Conservation (phyloP, 352 stramenopile species). For the Pythium dissotocum region DNA sequence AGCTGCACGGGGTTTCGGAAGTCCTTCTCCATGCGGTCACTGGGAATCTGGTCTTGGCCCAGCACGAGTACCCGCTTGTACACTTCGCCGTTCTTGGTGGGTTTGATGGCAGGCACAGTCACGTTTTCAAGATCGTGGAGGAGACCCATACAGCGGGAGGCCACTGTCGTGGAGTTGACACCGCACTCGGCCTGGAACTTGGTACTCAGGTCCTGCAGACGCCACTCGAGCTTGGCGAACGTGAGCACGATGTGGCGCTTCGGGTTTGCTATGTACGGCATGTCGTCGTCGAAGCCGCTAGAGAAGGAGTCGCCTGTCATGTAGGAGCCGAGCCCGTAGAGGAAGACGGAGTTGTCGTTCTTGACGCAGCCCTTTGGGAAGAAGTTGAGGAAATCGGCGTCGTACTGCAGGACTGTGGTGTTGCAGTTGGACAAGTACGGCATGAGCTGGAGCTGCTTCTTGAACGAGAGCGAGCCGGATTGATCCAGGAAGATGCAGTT, state of each 20-base stretch:
- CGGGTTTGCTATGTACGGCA: slow-evolving; percentile 3
- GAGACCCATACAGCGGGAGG: slow-evolving; percentile 10
- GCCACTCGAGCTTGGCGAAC: slow-evolving; percentile 13
- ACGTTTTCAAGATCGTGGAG: slow-evolving; percentile 7
- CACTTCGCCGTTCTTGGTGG: neutral
- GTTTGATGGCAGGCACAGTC: neutral
- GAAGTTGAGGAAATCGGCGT: slow-evolving; percentile 8
- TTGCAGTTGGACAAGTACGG: slow-evolving; percentile 21
- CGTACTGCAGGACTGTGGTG: slow-evolving; percentile 13
- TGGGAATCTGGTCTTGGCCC: slow-evolving; percentile 1
- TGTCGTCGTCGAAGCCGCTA: neutral
- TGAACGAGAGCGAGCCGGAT: neutral
- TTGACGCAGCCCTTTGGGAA: slow-evolving; percentile 12
- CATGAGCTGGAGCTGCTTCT: slow-evolving; percentile 17
- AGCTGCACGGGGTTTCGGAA: slow-evolving; percentile 9
- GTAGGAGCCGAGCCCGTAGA: slow-evolving; percentile 24
- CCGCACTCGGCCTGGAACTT: slow-evolving; percentile 11
- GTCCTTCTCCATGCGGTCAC: neutral
- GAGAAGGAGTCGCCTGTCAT: slow-evolving; percentile 14
- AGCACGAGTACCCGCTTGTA: slow-evolving; percentile 11
- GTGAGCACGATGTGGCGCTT: slow-evolving; percentile 13
- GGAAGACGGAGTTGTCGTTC: slow-evolving; percentile 11
- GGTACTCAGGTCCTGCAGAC: slow-evolving; percentile 19
- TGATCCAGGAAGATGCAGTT: slow-evolving; percentile 24
- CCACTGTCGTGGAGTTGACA: neutral